phyloP scores from a whole-genome alignment of 1,284 basidiomycete species.

The Ustilago xerochloae region DNA sequence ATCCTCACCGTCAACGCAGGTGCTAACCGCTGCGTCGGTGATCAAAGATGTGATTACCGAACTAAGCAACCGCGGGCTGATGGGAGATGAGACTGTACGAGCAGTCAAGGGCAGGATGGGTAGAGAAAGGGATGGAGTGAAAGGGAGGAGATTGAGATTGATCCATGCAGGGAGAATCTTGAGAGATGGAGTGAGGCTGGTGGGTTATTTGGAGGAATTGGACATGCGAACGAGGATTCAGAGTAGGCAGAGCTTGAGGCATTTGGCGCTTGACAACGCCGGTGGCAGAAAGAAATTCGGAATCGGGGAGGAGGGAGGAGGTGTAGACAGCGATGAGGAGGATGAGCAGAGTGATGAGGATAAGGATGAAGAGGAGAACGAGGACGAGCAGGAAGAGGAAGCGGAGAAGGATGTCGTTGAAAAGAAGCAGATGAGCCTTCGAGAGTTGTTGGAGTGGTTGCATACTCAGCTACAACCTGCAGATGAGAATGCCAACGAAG shows the following conservation, averaged over 20 bases:
- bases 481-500: not conserved
- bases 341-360: not conserved
- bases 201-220: slow-evolving; percentile 45
- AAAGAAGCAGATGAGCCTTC: slow-evolving; percentile 16
- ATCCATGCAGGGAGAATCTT: slow-evolving; percentile 54
- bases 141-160: slow-evolving; percentile 27
- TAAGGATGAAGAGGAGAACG: not conserved
- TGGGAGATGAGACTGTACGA: slow-evolving; percentile 27
- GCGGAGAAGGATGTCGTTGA: slow-evolving; percentile 9
- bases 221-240: slow-evolving; percentile 25
- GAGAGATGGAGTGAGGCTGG: slow-evolving; percentile 46
- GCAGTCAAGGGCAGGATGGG: slow-evolving; percentile 11
- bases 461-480: not conserved
- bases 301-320: too few species aligned
- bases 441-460: slow-evolving; percentile 25
- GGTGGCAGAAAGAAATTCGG: too few species aligned
- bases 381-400: not conserved
- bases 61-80: slow-evolving; percentile 5
- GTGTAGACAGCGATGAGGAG: too few species aligned
- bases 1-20: not conserved
- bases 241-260: slow-evolving; percentile 15
- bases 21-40: not conserved
- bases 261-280: slow-evolving; percentile 14
- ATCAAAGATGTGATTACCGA: not conserved
- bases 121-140: not conserved